These are phyloP conservation scores for Orobanche coerulescens DNA, from an alignment of 257 asterid species.

Conservation along the genomic window DNA sequence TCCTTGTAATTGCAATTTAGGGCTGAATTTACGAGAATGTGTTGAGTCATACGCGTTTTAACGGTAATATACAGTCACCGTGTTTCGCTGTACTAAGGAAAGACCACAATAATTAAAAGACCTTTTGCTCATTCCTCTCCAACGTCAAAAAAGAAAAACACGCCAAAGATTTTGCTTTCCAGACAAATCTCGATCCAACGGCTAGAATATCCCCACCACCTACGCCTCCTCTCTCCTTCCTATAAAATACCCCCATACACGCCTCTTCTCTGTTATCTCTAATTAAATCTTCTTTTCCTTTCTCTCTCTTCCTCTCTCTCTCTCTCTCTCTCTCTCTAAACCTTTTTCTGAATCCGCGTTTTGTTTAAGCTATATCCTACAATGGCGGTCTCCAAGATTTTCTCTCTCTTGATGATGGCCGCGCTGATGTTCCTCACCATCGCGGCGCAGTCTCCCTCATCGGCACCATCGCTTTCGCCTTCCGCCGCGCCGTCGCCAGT, in stretches of 20 bases:
- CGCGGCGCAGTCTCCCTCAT: slow-evolving; percentile 25
- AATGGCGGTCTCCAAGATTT: slow-evolving; percentile 31
- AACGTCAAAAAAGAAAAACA: neutral
- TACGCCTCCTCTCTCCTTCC: slow-evolving; percentile 17
- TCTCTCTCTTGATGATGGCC: slow-evolving; percentile 10
- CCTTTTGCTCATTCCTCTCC: neutral
- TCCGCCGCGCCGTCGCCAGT: neutral
- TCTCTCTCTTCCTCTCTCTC: neutral
- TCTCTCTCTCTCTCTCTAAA: neutral
- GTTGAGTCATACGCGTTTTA: slow-evolving; percentile 5
- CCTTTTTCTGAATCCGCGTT: neutral
- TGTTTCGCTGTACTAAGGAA: neutral
- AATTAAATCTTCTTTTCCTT: neutral
- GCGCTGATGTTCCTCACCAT: slow-evolving; percentile 25
- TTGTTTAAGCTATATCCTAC: neutral
- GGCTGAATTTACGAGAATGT: too few species aligned
- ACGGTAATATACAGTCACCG: neutral
- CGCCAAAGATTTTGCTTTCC: neutral
- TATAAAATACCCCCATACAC: slow-evolving; percentile 25
- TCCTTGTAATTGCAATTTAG: too few species aligned
- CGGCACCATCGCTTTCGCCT: slow-evolving; percentile 25
- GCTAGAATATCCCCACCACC: neutral
- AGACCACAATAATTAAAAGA: neutral
- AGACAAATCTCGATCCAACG: slow-evolving; percentile 1
- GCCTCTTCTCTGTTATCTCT: slow-evolving; percentile 6